These are phyloP conservation scores for Suhomyces ambrosiae DNA, from an alignment of 1,139 yeast species.

Conservation along the genomic window DNA sequence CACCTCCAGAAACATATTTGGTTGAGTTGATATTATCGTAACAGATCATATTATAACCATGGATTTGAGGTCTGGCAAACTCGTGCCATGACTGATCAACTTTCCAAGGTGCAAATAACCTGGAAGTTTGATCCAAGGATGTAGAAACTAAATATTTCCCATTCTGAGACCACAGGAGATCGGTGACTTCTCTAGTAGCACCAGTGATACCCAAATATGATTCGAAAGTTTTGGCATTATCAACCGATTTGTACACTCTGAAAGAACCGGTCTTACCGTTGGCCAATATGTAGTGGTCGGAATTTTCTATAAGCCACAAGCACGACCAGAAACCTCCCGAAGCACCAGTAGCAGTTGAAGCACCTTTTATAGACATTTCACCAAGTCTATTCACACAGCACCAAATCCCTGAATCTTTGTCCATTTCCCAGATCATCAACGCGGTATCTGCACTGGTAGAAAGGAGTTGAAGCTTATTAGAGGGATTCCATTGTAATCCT, in stretches of 20 bases:
- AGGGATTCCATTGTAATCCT: constrained; percentile 78
- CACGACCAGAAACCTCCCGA: constrained; percentile 97
- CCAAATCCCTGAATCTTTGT: constrained; percentile 87
- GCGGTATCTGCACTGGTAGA: constrained; percentile 95
- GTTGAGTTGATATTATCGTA: constrained; percentile 62
- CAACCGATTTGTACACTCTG: constrained; percentile 64
- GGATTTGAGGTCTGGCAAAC: constrained; percentile 95
- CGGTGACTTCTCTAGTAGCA: constrained; percentile 72
- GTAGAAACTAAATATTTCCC: constrained; percentile 76
- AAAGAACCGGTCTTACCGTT: constrained; percentile 93
- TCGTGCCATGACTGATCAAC: constrained; percentile 70
- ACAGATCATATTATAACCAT: constrained; percentile 95
- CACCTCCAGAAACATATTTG: constrained; percentile 89
- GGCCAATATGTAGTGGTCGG: constrained; percentile 57
- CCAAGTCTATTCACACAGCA: constrained; percentile 80
- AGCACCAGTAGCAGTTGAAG: constrained; percentile 97
- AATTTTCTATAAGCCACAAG: constrained; percentile 63
- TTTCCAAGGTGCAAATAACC: constrained; percentile 72
- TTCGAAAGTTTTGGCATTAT: constrained; percentile 46
- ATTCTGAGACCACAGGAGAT: constrained; percentile 71
- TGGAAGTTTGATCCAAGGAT: constrained; percentile 88
- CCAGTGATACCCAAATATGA: constrained; percentile 74
- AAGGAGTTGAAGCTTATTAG: constrained; percentile 56
- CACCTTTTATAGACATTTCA: constrained; percentile 92
- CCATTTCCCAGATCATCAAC: constrained; percentile 95